Percentiles rank a stretch among this genome's conserved stretches.
Evolutionary conservation across 2,329 filamentous ascomycete genomes (phyloP).

Genomic region (Aspergillus amoenus): DNA sequence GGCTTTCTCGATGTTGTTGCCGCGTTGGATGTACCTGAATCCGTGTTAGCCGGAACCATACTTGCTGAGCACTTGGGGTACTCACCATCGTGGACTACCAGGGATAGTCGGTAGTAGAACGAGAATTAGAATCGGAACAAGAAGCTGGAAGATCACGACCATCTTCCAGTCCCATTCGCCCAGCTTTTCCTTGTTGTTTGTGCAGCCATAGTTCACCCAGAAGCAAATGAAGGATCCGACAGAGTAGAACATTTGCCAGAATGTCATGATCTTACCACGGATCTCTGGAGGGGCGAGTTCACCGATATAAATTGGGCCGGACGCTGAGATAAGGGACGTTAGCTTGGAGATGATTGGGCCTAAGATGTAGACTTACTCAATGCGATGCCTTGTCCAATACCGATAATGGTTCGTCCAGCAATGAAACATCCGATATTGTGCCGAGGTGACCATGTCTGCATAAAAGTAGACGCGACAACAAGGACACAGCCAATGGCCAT

Average conservation of each 20-base stretch:
- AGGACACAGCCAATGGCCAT: conserved; percentile 65
- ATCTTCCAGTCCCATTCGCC: conserved; percentile 74
- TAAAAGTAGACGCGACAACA: conserved; percentile 66
- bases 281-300: conserved; percentile 66
- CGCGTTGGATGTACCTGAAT: conserved; percentile 54
- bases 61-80: conserved; percentile 27
- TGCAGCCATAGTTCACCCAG: conserved; percentile 65
- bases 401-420: conserved; percentile 66
- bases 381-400: conserved; percentile 68
- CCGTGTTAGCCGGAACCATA: neutral
- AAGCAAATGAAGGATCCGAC: conserved; percentile 66
- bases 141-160: conserved; percentile 70
- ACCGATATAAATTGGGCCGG: conserved; percentile 70
- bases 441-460: conserved; percentile 65
- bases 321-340: conserved; percentile 42
- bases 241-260: conserved; percentile 68
- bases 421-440: conserved; percentile 66
- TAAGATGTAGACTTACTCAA: conserved; percentile 48
- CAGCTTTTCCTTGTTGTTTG: conserved; percentile 54
- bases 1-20: conserved; percentile 61
- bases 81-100: conserved; percentile 65
- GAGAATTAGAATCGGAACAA: conserved; percentile 65
- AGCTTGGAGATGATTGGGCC: neutral
- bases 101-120: conserved; percentile 64
- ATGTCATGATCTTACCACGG: conserved; percentile 66